These are phyloP conservation scores for Ceratobasidium sp. DNA, from an alignment of 1,284 basidiomycete species.

Conservation along the genomic window DNA sequence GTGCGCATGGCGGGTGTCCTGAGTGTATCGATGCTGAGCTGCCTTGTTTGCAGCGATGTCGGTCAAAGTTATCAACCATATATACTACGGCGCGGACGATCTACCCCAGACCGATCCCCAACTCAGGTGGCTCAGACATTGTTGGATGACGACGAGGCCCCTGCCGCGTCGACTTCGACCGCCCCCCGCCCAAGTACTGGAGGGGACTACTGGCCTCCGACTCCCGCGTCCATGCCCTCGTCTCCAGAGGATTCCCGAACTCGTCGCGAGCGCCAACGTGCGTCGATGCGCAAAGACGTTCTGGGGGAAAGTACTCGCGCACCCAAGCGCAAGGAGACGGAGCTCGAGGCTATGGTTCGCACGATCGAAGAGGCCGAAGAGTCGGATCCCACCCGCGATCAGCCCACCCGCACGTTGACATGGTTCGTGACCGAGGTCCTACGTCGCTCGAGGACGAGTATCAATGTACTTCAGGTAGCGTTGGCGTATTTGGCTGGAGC, in stretches of 20 bases:
- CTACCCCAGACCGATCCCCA: conserved; percentile 15
- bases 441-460: conserved; percentile 38
- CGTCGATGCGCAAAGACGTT: conserved; percentile 19
- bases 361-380: not conserved
- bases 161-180: not conserved
- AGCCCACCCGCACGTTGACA: not conserved
- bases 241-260: conserved; percentile 18
- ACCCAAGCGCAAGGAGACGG: not conserved
- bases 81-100: conserved; percentile 16
- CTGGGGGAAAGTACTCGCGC: not conserved
- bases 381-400: conserved; percentile 9
- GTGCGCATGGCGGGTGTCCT: conserved; percentile 7
- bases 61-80: conserved; percentile 18
- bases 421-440: conserved; percentile 41
- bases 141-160: not conserved
- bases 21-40: not conserved
- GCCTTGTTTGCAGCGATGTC: conserved; percentile 12
- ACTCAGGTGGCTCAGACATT: not conserved
- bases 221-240: conserved; percentile 3
- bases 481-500: conserved; percentile 38
- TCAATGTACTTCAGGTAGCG: conserved; percentile 41
- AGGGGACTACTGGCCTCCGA: conserved; percentile 20
- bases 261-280: conserved; percentile 9
- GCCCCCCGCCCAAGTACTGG: not conserved
- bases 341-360: not conserved